A percentile compares a stretch with the other conserved stretches of the same genome.
Conservation (phyloP, 345 rosid species). For the Theobroma cacao region DNA sequence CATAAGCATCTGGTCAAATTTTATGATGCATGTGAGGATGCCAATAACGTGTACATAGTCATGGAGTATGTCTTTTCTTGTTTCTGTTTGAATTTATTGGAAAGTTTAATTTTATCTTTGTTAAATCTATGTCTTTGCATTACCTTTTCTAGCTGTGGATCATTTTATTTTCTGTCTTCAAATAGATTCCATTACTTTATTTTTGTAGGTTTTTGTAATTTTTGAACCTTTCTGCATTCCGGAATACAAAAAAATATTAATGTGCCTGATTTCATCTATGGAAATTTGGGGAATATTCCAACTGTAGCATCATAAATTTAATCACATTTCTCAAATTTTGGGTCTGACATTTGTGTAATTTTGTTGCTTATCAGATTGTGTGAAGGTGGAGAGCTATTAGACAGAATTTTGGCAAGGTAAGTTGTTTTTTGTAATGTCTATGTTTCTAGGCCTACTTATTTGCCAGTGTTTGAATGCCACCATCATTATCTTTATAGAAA, state of each 20-base stretch:
- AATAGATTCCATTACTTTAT: background rate
- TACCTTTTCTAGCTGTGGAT: background rate
- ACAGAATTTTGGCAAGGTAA: slow-evolving; percentile 82
- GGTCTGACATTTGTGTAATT: slow-evolving; percentile 15
- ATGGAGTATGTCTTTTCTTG: slow-evolving; percentile 78
- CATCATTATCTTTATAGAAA: background rate
- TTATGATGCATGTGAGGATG: slow-evolving; percentile 82
- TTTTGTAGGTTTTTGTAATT: background rate
- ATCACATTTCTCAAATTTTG: background rate
- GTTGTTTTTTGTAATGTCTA: background rate
- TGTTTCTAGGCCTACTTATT: background rate
- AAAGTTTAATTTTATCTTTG: slow-evolving; percentile 9
- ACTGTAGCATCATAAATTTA: background rate
- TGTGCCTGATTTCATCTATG: background rate
- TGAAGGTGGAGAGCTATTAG: slow-evolving; percentile 84
- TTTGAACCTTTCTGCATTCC: background rate
- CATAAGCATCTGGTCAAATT: slow-evolving; percentile 71
- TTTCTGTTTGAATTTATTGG: slow-evolving; percentile 18
- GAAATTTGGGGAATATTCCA: background rate
- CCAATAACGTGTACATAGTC: slow-evolving; percentile 80
- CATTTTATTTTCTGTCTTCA: background rate
- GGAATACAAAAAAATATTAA: background rate
- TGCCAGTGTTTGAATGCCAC: slow-evolving; percentile 4
- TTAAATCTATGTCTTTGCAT: slow-evolving; percentile 3
- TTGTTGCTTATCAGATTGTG: slow-evolving; percentile 54